Base-by-base conservation (phyloP, 129 eudicot species). In the Dittrichia graveolens region DNA sequence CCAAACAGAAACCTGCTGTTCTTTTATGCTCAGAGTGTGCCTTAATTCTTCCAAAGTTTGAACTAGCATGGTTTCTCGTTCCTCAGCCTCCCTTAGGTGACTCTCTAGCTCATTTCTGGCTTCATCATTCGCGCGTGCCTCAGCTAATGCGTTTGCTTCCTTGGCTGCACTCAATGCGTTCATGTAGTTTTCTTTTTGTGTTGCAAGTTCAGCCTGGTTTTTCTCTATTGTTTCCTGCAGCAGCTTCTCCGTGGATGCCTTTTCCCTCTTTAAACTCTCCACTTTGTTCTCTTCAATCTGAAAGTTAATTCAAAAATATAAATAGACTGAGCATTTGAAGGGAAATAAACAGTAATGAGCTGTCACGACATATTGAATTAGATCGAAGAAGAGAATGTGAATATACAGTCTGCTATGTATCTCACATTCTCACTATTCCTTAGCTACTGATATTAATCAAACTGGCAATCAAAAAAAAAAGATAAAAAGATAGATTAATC, bases 211-310 rank as follows among this genome's bases (percentile, higher is more conserved):
- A 50, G 75, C 86, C 61, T 94, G 86, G 71, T 88, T 91, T 69
- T 84, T 94, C 66, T 88, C 97, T 71, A 76, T 85, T 76, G 91
- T 83, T 88, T 94, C 99, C 71, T 94, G 99, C 12, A 90, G 86
- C 85, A 88, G 76, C 71, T 94, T 88, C 71, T 94, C 97, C 19
- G 89, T 86, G 72, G 89, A 89, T 55, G 85, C 73, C 79, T 94
- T 94, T 16, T 94, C 96, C 75, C 71, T 86, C 75, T 88, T 94
- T 61, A 88, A 76, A 76, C 82, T 90, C 69, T 90, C 99, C 56
- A 90, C 86, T 83, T 84, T 88, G 74, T 84, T 94, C 82, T 90
- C 97, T 86, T 94, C 94, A 42, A 80, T 85, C 99, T 94, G 54
- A 73, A 65, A 66, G 75, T 15, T 44, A 47, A 1, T 24, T 47